Conservation (phyloP, 768 basidiomycete species). For the Grammothele lineata region DNA sequence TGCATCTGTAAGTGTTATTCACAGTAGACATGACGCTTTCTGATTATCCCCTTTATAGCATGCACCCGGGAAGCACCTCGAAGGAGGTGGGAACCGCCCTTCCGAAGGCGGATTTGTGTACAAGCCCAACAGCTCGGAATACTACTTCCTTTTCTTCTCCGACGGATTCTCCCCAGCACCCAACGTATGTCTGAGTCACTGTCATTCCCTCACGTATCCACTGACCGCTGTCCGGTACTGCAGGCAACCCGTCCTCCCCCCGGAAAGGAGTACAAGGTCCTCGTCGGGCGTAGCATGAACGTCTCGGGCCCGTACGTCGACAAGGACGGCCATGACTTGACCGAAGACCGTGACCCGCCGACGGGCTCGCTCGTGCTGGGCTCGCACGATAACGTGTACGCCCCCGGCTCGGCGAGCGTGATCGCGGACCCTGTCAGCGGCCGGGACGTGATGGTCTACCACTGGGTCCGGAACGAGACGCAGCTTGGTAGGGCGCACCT, state of each 20-base stretch:
- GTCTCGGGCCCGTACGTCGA: conserved; percentile 1
- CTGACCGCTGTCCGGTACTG: no score
- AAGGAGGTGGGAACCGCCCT: not conserved
- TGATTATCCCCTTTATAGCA: not conserved
- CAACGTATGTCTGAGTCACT: not conserved
- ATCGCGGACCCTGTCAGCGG: not conserved
- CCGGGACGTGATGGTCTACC: not conserved
- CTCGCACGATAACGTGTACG: conserved; percentile 1
- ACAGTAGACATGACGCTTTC: not conserved
- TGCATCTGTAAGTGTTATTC: not conserved
- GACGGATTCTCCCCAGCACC: not conserved
- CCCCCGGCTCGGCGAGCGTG: not conserved
- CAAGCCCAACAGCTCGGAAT: not conserved
- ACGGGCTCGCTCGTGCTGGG: not conserved
- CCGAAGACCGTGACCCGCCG: not conserved
- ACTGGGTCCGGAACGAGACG: not conserved
- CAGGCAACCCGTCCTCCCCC: not conserved
- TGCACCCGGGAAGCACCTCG: not conserved
- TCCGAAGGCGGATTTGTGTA: not conserved
- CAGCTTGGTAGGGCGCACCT: not conserved
- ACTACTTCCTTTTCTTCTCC: not conserved
- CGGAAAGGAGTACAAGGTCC: not conserved
- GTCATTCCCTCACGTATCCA: no score
- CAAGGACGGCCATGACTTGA: not conserved
- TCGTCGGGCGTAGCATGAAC: not conserved